A percentile compares a stretch with the other conserved stretches of the same genome.
Evolutionary conservation across 805 yeast genomes (phyloP).

Genomic region (Myxozyma kluyveri): DNA sequence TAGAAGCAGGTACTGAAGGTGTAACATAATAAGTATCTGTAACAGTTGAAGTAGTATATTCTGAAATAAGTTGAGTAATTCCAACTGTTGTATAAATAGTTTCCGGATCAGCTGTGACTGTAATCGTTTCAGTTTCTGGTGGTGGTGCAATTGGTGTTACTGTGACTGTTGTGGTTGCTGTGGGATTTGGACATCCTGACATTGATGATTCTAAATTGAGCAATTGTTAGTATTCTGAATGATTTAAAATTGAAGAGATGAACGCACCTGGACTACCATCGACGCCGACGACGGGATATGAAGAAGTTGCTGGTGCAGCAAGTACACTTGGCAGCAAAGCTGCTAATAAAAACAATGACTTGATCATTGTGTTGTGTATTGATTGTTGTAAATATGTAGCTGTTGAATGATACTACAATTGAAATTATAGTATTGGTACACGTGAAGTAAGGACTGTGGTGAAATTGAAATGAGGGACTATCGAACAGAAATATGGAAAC

Average conservation of each 20-base stretch:
- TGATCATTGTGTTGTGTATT: too few species aligned
- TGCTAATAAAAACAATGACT: too few species aligned
- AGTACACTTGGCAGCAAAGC: conserved; percentile 1
- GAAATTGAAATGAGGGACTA: too few species aligned
- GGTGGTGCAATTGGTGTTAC: background rate
- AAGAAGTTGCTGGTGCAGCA: conserved; percentile 4
- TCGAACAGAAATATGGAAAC: too few species aligned
- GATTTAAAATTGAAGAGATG: background rate
- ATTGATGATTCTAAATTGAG: background rate
- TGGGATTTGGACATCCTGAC: conserved; percentile 1
- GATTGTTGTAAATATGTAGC: too few species aligned
- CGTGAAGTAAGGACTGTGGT: too few species aligned
- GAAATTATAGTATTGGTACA: too few species aligned
- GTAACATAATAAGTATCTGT: background rate
- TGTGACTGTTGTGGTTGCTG: conserved; percentile 2
- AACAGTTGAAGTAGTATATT: conserved; percentile 3
- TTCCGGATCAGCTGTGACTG: conserved; percentile 7
- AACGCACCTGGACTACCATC: conserved; percentile 13
- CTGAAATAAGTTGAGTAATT: background rate
- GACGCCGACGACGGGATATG: conserved; percentile 21
- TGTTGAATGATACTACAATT: too few species aligned
- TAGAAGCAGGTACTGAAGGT: too few species aligned
- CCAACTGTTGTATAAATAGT: conserved; percentile 5
- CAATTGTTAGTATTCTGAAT: too few species aligned
- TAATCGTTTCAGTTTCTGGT: conserved; percentile 12